Conservation (phyloP, 140 eudicot genomes). For the Cichorium intybus region DNA sequence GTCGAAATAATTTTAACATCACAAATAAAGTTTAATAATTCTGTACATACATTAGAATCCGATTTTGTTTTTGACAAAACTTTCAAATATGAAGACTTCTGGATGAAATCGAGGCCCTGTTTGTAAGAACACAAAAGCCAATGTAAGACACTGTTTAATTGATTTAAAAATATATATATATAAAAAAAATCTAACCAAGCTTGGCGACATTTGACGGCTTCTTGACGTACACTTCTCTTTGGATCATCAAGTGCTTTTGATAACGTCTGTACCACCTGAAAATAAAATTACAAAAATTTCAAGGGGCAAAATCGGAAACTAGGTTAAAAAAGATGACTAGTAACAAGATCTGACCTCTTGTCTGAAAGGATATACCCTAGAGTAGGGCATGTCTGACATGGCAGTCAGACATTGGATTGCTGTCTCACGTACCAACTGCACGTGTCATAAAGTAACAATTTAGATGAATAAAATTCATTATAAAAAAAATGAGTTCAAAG, state of each 20-base stretch:
- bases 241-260: constrained; percentile 83
- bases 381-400: constrained; percentile 67
- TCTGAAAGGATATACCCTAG: constrained; percentile 77
- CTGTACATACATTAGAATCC: neutral
- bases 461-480: neutral
- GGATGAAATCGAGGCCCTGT: constrained; percentile 67
- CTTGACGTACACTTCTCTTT: constrained; percentile 87
- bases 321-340: neutral
- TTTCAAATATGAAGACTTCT: constrained; percentile 42
- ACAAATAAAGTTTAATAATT: neutral
- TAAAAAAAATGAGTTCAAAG: neutral
- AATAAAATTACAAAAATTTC: neutral
- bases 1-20: too few species aligned
- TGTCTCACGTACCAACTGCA: constrained; percentile 82
- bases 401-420: constrained; percentile 89
- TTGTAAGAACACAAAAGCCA: constrained; percentile 8
- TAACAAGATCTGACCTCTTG: constrained; percentile 50
- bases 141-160: neutral
- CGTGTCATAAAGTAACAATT: constrained; percentile 7
- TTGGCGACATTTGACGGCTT: constrained; percentile 89
- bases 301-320: neutral
- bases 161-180: neutral
- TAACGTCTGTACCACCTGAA: constrained; percentile 66
- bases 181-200: constrained; percentile 61
- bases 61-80: neutral